Evolutionary conservation across 305 asterid species (phyloP).

Genomic region (Fraxinus angustifolia): DNA sequence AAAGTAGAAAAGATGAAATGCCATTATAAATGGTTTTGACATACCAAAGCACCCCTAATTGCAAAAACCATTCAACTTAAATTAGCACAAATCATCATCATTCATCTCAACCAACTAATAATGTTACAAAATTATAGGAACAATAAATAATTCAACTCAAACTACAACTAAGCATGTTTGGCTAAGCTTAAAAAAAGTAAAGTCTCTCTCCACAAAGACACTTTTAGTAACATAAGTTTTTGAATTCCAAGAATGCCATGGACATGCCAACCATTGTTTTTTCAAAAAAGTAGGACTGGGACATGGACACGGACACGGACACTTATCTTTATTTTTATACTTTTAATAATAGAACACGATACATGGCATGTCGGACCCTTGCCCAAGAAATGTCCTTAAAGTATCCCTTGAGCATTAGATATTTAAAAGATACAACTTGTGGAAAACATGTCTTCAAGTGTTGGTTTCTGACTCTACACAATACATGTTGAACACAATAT

Average conservation of each 20-base stretch:
- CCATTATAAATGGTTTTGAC: not conserved
- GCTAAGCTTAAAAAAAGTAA: not conserved
- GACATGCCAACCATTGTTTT: not conserved
- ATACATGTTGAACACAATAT: not conserved
- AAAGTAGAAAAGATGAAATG: not conserved
- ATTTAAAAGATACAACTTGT: not conserved
- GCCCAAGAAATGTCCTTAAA: not conserved
- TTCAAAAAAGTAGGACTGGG: not conserved
- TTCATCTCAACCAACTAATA: not conserved
- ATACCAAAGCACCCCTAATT: not conserved
- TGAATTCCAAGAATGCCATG: not conserved
- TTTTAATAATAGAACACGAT: not conserved
- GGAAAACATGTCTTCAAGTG: not conserved
- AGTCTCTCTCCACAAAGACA: not conserved
- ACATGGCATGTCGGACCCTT: not conserved
- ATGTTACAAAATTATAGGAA: not conserved
- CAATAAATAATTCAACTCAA: not conserved
- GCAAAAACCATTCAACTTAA: not conserved
- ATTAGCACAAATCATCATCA: not conserved
- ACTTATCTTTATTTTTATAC: not conserved
- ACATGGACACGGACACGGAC: not conserved
- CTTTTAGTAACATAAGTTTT: not conserved
- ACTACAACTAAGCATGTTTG: not conserved
- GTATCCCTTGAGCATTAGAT: not conserved
- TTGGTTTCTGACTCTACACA: not conserved